Conservation (phyloP, 2,329 filamentous ascomycete species). For the Curvularia eragrostidis region DNA sequence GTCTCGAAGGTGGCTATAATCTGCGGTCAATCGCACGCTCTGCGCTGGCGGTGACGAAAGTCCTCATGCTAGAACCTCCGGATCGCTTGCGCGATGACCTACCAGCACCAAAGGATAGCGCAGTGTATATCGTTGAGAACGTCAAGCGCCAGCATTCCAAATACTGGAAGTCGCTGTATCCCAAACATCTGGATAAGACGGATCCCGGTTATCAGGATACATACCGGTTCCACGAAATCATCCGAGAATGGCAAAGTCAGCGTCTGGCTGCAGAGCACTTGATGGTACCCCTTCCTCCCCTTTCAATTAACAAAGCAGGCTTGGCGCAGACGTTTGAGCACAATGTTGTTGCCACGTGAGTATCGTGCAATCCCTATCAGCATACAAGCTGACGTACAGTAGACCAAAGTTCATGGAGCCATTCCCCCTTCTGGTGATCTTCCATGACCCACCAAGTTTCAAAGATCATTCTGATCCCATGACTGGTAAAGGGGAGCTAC, state of each 20-base stretch:
- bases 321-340: conserved; percentile 82
- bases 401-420: conserved; percentile 70
- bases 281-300: conserved; percentile 75
- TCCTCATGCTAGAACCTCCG: conserved; percentile 94
- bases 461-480: conserved; percentile 52
- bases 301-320: conserved; percentile 77
- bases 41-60: conserved; percentile 86
- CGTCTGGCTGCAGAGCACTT: conserved; percentile 72
- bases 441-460: conserved; percentile 78
- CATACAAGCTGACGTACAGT: conserved; percentile 4
- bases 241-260: conserved; percentile 77
- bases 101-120: conserved; percentile 56
- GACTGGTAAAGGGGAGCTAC: conserved; percentile 75
- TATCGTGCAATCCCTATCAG: background rate
- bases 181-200: conserved; percentile 57
- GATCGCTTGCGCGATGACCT: conserved; percentile 60
- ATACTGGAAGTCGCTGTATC: conserved; percentile 89
- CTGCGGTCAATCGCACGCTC: conserved; percentile 90
- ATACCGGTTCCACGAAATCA: conserved; percentile 76
- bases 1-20: conserved; percentile 95
- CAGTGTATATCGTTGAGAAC: conserved; percentile 63
- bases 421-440: conserved; percentile 77
- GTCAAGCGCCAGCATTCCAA: conserved; percentile 66
- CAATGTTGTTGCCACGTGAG: conserved; percentile 79
- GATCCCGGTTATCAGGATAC: conserved; percentile 37